phyloP scores from a whole-genome alignment of 148 eudicot genomes.

The Salicornia ramosissima region DNA sequence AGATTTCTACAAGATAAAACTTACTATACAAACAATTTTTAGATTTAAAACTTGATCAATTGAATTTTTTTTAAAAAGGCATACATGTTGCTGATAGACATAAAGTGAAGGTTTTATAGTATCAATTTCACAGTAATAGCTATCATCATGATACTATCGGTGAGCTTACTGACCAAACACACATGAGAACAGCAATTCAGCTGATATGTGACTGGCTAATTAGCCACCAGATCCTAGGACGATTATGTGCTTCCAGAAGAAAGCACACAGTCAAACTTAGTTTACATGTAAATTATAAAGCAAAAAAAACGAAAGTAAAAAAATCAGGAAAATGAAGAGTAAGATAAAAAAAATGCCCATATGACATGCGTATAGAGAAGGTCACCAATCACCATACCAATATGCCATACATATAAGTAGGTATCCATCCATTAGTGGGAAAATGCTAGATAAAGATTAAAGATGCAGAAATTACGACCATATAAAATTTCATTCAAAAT shows the following conservation, averaged over 20 bases:
- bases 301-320: too few relatives aligned
- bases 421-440: too few relatives aligned
- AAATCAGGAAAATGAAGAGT: too few relatives aligned
- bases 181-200: constrained; percentile 30
- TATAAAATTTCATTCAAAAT: too few relatives aligned
- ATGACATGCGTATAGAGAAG: too few relatives aligned
- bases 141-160: constrained; percentile 26
- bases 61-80: not conserved
- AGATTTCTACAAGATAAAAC: not conserved
- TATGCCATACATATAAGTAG: too few relatives aligned
- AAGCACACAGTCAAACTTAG: not conserved
- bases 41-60: not conserved
- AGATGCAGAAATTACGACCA: too few relatives aligned
- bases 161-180: constrained; percentile 62
- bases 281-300: too few relatives aligned
- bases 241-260: not conserved
- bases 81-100: constrained; percentile 30
- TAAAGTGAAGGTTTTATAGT: constrained; percentile 22
- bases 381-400: too few relatives aligned
- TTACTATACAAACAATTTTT: not conserved
- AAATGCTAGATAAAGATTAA: too few relatives aligned
- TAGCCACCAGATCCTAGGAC: constrained; percentile 33
- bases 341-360: too few relatives aligned
- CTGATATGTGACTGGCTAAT: constrained; percentile 48
- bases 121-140: constrained; percentile 18